phyloP scores from a whole-genome alignment of 164 flowering plant genomes.

The Cinnamomum chago region DNA sequence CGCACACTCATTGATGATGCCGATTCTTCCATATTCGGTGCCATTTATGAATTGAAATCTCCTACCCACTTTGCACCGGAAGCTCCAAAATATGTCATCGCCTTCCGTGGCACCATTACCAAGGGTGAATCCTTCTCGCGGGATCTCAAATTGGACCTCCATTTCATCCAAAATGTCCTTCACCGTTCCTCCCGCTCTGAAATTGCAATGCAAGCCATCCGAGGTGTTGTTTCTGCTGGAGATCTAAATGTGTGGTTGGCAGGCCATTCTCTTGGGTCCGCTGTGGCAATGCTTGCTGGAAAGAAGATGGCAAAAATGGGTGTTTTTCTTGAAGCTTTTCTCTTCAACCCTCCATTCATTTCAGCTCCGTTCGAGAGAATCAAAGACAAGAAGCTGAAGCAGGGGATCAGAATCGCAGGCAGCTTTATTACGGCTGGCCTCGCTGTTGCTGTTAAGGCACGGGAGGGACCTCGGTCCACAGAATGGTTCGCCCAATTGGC shows the following conservation, averaged over 20 bases:
- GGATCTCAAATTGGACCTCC: no score
- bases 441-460: constrained; percentile 35
- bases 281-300: constrained; percentile 82
- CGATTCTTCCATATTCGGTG: constrained; percentile 75
- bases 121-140: constrained; percentile 36
- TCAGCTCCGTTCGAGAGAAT: constrained; percentile 77
- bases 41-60: constrained; percentile 48
- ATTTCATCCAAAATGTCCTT: constrained; percentile 51
- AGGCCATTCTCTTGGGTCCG: constrained; percentile 92
- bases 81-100: constrained; percentile 57
- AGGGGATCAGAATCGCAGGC: constrained; percentile 57
- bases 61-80: constrained; percentile 14
- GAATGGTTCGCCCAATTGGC: constrained; percentile 45
- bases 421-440: constrained; percentile 78
- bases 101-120: constrained; percentile 78
- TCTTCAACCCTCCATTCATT: constrained; percentile 82
- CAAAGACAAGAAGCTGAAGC: constrained; percentile 49
- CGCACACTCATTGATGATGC: constrained; percentile 56
- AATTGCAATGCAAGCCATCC: constrained; percentile 63
- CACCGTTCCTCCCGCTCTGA: constrained; percentile 64
- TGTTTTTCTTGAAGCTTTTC: constrained; percentile 51
- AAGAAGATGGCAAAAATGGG: constrained; percentile 73
- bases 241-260: constrained; percentile 60
- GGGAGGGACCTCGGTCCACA: constrained; percentile 17
- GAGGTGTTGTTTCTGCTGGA: constrained; percentile 43